phyloP scores from a whole-genome alignment of 306 rosid genomes.

The Nissolia schottii region DNA sequence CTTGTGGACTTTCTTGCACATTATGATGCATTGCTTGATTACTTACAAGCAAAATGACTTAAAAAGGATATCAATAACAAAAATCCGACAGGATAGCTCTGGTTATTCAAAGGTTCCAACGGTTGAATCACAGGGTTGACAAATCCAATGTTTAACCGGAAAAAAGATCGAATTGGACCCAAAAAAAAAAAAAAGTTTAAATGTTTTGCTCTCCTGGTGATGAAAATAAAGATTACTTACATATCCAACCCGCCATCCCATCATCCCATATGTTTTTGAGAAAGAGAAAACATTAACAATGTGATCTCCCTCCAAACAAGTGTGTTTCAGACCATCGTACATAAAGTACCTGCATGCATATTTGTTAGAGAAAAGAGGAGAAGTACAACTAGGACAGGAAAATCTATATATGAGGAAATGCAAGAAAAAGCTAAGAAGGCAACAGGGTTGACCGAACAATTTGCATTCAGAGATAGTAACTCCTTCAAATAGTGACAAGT shows the following conservation, averaged over 20 bases:
- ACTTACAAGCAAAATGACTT: background rate
- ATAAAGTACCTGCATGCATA: slow-evolving; percentile 79
- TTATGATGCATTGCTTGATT: background rate
- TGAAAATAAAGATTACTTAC: slow-evolving; percentile 45
- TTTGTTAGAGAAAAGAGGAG: background rate
- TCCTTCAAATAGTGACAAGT: background rate
- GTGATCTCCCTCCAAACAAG: slow-evolving; percentile 88
- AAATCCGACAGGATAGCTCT: background rate
- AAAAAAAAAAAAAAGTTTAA: background rate
- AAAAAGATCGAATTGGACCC: background rate
- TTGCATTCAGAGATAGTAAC: background rate
- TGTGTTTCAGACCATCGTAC: slow-evolving; percentile 78
- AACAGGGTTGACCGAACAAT: background rate
- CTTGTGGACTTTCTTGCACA: background rate
- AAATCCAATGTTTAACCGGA: background rate
- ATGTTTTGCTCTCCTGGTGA: background rate
- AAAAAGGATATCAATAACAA: background rate
- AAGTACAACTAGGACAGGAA: background rate
- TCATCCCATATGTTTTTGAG: slow-evolving; percentile 97
- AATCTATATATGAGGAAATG: background rate
- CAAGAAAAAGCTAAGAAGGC: background rate
- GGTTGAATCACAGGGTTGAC: background rate
- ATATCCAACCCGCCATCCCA: slow-evolving; percentile 99
- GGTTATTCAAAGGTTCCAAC: background rate
- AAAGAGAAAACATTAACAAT: slow-evolving; percentile 84